Evolutionary conservation across 73 alveolate species (phyloP).

Genomic region (Paraurostyla sp.): DNA sequence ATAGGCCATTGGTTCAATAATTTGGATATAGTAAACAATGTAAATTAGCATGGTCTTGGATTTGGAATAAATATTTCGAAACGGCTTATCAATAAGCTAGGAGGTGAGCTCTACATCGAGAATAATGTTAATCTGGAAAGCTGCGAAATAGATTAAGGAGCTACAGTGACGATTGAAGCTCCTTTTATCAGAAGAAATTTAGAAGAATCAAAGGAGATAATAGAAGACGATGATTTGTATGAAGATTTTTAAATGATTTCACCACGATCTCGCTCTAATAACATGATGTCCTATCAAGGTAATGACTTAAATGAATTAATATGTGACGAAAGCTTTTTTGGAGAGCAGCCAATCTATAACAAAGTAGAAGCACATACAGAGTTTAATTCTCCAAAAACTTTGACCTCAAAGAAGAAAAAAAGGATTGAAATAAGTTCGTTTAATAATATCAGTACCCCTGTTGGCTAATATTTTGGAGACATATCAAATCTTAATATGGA

Average conservation of each 20-base stretch:
- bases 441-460: too few relatives aligned
- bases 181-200: not conserved
- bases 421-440: too few relatives aligned
- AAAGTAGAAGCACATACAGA: too few relatives aligned
- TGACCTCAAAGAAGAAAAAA: too few relatives aligned
- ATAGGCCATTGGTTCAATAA: constrained; percentile 42
- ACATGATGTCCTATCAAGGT: too few relatives aligned
- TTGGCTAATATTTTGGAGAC: too few relatives aligned
- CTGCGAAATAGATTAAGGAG: not conserved
- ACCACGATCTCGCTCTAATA: too few relatives aligned
- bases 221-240: not conserved
- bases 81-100: constrained; percentile 20
- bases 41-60: constrained; percentile 44
- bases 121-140: not conserved
- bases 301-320: too few relatives aligned
- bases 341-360: too few relatives aligned
- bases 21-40: constrained; percentile 12
- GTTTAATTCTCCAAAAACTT: too few relatives aligned
- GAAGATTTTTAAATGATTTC: not conserved
- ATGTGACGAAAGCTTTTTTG: too few relatives aligned
- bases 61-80: constrained; percentile 57
- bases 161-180: constrained; percentile 21
- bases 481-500: too few relatives aligned
- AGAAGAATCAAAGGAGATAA: constrained; percentile 1
- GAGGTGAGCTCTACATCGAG: constrained; percentile 34